Percentiles rank a stretch among this genome's conserved stretches.
These are phyloP conservation scores for Apiospora sp. DNA, from an alignment of 2,329 filamentous ascomycete species.

Conservation along the genomic window DNA sequence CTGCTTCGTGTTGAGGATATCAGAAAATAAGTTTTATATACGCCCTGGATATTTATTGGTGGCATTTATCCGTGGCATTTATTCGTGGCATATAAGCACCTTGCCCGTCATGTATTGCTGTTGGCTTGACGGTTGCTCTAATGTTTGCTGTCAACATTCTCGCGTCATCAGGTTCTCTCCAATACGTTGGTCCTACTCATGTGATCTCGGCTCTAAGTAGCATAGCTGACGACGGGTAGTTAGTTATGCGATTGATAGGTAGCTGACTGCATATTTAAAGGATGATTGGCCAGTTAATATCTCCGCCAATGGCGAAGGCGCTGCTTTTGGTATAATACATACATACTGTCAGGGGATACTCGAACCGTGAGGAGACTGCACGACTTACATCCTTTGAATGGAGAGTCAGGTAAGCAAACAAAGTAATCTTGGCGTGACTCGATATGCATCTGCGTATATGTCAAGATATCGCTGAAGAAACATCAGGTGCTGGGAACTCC, in stretches of 20 bases:
- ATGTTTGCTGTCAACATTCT: not conserved
- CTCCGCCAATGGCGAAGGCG: no score
- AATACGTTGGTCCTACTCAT: no score
- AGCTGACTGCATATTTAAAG: no score
- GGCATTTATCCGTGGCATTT: no score
- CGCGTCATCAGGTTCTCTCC: no score
- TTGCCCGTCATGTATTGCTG: not conserved
- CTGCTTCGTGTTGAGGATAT: not conserved
- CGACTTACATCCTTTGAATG: not conserved
- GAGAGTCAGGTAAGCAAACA: no score
- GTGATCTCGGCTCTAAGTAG: no score
- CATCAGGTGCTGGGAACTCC: not conserved
- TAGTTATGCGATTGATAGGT: not conserved
- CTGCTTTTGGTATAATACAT: no score
- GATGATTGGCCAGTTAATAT: no score
- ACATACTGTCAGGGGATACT: no score
- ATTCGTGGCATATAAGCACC: no score
- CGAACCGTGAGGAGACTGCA: not conserved
- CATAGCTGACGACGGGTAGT: no score
- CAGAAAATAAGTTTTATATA: not conserved
- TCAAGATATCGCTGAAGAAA: not conserved
- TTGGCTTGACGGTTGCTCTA: not conserved
- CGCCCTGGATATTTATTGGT: not conserved
- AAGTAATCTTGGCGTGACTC: not conserved
- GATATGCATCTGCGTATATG: not conserved